Conservation (phyloP, 495 filamentous ascomycete species). For the Cercophora sp. region DNA sequence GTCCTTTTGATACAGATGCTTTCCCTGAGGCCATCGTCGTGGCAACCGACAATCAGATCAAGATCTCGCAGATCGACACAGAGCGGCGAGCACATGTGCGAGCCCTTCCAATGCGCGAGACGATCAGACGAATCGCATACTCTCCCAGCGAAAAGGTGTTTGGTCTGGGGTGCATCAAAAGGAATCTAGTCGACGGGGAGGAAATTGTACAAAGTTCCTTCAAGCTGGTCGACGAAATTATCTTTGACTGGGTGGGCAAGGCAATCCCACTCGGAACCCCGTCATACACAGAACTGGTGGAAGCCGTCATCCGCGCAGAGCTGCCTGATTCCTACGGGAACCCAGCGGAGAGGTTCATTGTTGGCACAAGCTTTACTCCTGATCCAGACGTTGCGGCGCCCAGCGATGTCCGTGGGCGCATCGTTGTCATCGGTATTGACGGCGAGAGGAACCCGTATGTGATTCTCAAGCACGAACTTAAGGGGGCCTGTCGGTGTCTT, state of each 20-base stretch:
- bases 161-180: slow-evolving; percentile 77
- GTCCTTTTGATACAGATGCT: slow-evolving; percentile 73
- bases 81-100: slow-evolving; percentile 84
- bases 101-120: slow-evolving; percentile 71
- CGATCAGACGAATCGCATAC: slow-evolving; percentile 83
- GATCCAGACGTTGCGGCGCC: slow-evolving; percentile 41
- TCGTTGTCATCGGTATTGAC: slow-evolving; percentile 80
- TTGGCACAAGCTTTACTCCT: slow-evolving; percentile 77
- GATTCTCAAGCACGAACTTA: slow-evolving; percentile 58
- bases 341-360: slow-evolving; percentile 74
- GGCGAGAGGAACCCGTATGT: slow-evolving; percentile 65
- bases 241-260: slow-evolving; percentile 43
- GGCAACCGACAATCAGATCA: slow-evolving; percentile 70
- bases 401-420: slow-evolving; percentile 62
- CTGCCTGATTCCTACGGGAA: slow-evolving; percentile 59
- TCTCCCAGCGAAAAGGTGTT: slow-evolving; percentile 75
- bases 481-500: slow-evolving; percentile 74
- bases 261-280: slow-evolving; percentile 44
- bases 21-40: slow-evolving; percentile 79
- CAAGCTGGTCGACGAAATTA: slow-evolving; percentile 49
- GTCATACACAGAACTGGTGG: slow-evolving; percentile 69
- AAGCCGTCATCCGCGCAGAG: slow-evolving; percentile 76
- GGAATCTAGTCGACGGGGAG: slow-evolving; percentile 45
- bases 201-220: slow-evolving; percentile 49
- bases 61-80: slow-evolving; percentile 77